Evolutionary conservation across 306 rosid species (phyloP).

Genomic region (Cicer chorassanicum): DNA sequence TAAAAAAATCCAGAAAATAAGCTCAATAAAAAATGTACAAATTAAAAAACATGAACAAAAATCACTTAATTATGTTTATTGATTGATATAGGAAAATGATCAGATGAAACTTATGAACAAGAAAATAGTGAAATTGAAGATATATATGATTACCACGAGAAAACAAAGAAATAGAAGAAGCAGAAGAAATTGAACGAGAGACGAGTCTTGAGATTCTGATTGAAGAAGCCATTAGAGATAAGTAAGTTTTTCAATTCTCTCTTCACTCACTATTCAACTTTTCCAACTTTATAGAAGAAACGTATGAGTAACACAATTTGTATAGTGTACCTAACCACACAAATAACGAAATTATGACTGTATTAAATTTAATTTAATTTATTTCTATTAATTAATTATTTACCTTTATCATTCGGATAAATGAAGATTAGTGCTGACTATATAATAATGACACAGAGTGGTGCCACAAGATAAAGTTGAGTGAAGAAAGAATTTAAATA

Average conservation of each 20-base stretch:
- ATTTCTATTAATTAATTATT: too few relatives aligned
- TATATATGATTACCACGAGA: constrained; percentile 50
- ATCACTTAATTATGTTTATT: not conserved
- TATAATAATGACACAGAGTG: too few relatives aligned
- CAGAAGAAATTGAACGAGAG: constrained; percentile 61
- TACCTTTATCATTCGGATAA: too few relatives aligned
- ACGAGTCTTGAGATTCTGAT: constrained; percentile 52
- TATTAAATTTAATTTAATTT: too few relatives aligned
- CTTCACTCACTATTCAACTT: not conserved
- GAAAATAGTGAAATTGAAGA: not conserved
- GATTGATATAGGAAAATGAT: not conserved
- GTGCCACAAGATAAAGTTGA: too few relatives aligned
- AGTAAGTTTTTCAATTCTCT: too few relatives aligned
- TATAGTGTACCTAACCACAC: too few relatives aligned
- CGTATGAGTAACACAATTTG: not conserved
- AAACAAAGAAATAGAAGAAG: constrained; percentile 50
- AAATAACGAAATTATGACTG: too few relatives aligned
- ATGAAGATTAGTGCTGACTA: too few relatives aligned
- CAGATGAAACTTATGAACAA: not conserved
- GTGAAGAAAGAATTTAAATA: too few relatives aligned
- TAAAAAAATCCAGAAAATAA: constrained; percentile 6
- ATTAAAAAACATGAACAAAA: not conserved
- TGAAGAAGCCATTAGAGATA: constrained; percentile 57
- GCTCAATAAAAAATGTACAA: not conserved
- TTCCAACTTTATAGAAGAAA: not conserved